Evolutionary conservation across 208 protist species (phyloP), one percentile per base, ranked within the genome.

Genomic region (Crithidia thermophila): DNA sequence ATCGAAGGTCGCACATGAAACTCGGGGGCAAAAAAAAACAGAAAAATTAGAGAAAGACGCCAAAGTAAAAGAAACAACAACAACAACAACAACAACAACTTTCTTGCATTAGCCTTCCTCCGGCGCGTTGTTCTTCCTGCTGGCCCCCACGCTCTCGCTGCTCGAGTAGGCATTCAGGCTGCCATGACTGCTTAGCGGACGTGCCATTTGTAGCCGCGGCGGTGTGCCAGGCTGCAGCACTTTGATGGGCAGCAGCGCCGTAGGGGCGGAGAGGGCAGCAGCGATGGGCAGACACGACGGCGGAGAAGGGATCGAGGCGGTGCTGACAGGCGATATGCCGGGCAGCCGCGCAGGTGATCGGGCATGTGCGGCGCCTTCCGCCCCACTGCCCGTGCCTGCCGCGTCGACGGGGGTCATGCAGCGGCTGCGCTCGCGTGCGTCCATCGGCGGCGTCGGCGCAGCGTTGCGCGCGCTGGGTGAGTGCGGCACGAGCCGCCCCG

Each of bases 291-390:
- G 5, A 18, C 49, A 36, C 2, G 28, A 36, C 23, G 49, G 28
- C 28, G 49, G 49, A 2, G 49, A 27, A 13, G 49, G 49, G 5
- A 36, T 31, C 7, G 49, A 13, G 27, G 49, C 14, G 42, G 13
- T 21, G 7, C 10, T 47, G 1, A 9, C 9, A 10, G 18, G n/a
- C 4, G 7, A 13, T 16, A 59, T 46, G 23, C 53, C 20, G 33
- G 53, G 53, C 53, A 59, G 23, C 13, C 53, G 53, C 23, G 37
- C 36, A 8, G 53, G 53, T 13, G 53, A 59, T 2, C 53, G 37
- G 2, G 53, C 36, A 37, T 43, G 28, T 18, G 20, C 23, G 20
- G 53, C 53, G 7, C 21, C 13, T 43, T n/a, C n/a, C n/a, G n/a
- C 36, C 27, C 16, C 31, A 13, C 7, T 46, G 33, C 33, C 42